phyloP scores from a whole-genome alignment of 2,329 filamentous ascomycete genomes.

The Cladosporium sp. region DNA sequence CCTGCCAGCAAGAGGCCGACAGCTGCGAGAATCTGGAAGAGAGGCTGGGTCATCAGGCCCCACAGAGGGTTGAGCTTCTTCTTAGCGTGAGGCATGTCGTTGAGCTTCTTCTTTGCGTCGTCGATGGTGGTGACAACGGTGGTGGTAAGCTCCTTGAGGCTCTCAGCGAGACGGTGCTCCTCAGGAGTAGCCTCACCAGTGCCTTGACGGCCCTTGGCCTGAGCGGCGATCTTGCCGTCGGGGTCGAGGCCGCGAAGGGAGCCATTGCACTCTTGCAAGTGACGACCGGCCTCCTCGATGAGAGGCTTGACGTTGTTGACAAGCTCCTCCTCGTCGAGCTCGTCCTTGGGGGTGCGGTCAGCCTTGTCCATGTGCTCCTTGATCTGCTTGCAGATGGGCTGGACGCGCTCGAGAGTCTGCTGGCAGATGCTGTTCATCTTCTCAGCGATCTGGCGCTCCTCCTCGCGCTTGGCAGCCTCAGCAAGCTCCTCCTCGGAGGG shows the following conservation, averaged over 20 bases:
- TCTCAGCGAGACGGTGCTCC: constrained; percentile 78
- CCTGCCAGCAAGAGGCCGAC: constrained; percentile 79
- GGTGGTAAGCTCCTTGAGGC: constrained; percentile 79
- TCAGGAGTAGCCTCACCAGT: constrained; percentile 74
- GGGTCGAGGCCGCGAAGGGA: constrained; percentile 83
- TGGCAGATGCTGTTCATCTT: constrained; percentile 71
- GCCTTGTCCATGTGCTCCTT: constrained; percentile 76
- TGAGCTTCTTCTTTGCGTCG: constrained; percentile 80
- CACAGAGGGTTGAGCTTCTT: constrained; percentile 91
- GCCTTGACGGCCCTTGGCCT: constrained; percentile 76
- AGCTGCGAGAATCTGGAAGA: constrained; percentile 88
- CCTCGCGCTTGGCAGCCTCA: constrained; percentile 50
- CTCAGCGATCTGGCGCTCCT: constrained; percentile 72
- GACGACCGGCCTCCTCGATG: constrained; percentile 78
- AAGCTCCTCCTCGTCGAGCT: constrained; percentile 84
- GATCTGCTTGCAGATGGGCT: constrained; percentile 82
- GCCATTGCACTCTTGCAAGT: constrained; percentile 82
- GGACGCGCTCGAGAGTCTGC: constrained; percentile 76
- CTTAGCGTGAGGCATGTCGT: constrained; percentile 90
- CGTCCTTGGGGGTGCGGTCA: constrained; percentile 76
- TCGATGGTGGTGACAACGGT: constrained; percentile 80
- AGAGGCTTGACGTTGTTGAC: constrained; percentile 83
- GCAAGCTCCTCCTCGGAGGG: constrained; percentile 52
- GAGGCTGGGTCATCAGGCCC: constrained; percentile 74
- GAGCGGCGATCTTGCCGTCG: constrained; percentile 76